Conservation (phyloP, 1,284 basidiomycete genomes). For the Trichosporon sp. region DNA sequence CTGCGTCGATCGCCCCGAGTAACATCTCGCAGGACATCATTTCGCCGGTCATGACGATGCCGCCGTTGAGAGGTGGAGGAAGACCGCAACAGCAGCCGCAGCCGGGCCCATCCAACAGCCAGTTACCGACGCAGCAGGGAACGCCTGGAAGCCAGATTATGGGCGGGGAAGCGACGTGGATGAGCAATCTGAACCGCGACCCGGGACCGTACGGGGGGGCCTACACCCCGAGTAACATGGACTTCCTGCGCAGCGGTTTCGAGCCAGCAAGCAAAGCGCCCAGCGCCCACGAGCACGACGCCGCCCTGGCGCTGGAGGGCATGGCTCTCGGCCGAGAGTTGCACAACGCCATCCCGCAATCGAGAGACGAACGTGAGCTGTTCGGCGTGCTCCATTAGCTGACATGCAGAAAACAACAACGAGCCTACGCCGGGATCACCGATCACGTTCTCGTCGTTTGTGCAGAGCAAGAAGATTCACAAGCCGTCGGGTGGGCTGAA, state of each 20-base stretch:
- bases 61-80: background rate
- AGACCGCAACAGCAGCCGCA: background rate
- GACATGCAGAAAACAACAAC: slow-evolving; percentile 19
- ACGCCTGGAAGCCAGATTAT: slow-evolving; percentile 8
- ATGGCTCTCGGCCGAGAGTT: slow-evolving; percentile 34
- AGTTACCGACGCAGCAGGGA: background rate
- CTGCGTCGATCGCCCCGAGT: background rate
- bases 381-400: background rate
- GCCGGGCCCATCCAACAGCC: background rate
- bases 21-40: background rate
- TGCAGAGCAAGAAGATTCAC: slow-evolving; percentile 29
- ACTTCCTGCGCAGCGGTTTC: slow-evolving; percentile 12
- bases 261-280: slow-evolving; percentile 32
- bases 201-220: slow-evolving; percentile 2
- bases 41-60: slow-evolving; percentile 22
- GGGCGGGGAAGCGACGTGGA: background rate
- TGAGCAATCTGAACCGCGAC: slow-evolving; percentile 9
- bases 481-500: slow-evolving; percentile 24
- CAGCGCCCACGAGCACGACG: slow-evolving; percentile 33
- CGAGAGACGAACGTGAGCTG: slow-evolving; percentile 12
- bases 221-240: slow-evolving; percentile 8
- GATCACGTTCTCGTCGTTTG: slow-evolving; percentile 31
- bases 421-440: slow-evolving; percentile 31
- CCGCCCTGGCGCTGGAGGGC: slow-evolving; percentile 34
- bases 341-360: slow-evolving; percentile 9